Conservation (phyloP, 163 green algal species). For the Scenedesmus sp. region DNA sequence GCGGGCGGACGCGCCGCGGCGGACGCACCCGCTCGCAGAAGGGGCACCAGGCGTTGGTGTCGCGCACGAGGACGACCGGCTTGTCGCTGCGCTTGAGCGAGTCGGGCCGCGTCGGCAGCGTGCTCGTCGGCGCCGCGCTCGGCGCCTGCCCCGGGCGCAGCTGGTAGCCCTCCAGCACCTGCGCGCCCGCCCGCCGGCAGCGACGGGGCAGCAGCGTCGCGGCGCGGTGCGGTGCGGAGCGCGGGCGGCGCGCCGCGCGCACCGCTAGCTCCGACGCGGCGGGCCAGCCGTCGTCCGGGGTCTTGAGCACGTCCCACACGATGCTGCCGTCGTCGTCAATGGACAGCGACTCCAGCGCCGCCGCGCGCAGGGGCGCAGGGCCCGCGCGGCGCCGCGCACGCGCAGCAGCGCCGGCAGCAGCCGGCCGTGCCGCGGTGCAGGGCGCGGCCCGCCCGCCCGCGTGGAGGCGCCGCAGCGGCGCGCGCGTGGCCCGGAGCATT, state of each 20-base stretch:
- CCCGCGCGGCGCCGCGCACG: too few relatives aligned
- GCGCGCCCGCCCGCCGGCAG: background rate
- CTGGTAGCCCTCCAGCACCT: slow-evolving; percentile 35
- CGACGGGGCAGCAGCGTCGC: too few relatives aligned
- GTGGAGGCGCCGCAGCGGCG: too few relatives aligned
- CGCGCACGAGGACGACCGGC: slow-evolving; percentile 54
- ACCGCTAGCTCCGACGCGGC: too few relatives aligned
- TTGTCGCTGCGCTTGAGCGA: slow-evolving; percentile 39
- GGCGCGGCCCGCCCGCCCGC: too few relatives aligned
- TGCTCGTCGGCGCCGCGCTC: slow-evolving; percentile 16
- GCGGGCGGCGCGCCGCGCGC: too few relatives aligned
- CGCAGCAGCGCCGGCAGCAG: too few relatives aligned
- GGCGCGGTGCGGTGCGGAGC: too few relatives aligned
- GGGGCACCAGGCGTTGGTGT: slow-evolving; percentile 63
- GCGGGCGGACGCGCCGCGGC: background rate
- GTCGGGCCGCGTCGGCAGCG: slow-evolving; percentile 36
- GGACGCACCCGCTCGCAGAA: slow-evolving; percentile 53
- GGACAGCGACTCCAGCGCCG: slow-evolving; percentile 10
- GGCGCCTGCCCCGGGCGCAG: slow-evolving; percentile 25
- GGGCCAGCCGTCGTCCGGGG: too few relatives aligned
- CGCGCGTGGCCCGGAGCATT: too few relatives aligned
- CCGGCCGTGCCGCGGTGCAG: too few relatives aligned
- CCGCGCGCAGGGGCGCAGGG: too few relatives aligned
- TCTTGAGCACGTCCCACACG: slow-evolving; percentile 57
- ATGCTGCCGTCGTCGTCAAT: slow-evolving; percentile 45